Evolutionary conservation across 2,329 filamentous ascomycete genomes (phyloP).

Genomic region (Dactylellina sp.): DNA sequence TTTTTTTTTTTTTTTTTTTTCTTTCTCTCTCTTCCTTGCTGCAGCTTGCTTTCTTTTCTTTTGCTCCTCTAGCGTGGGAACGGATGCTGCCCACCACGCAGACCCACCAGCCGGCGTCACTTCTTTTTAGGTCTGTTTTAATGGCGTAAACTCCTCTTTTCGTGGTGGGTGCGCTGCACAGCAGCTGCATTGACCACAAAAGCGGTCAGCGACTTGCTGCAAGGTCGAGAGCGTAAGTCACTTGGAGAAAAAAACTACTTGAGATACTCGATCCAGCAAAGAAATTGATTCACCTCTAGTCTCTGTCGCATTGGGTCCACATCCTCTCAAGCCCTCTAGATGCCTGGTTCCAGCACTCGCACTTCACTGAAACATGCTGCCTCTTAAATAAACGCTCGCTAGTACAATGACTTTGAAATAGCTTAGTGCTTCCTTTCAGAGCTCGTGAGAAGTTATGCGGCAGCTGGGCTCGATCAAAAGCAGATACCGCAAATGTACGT

Average conservation of each 20-base stretch:
- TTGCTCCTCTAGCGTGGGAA: constrained; percentile 24
- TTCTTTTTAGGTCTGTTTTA: constrained; percentile 18
- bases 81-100: constrained; percentile 11
- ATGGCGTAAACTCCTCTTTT: constrained; percentile 28
- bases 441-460: constrained; percentile 29
- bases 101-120: neutral
- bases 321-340: constrained; percentile 9
- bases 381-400: constrained; percentile 23
- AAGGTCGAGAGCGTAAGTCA: constrained; percentile 36
- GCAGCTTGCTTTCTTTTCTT: constrained; percentile 9
- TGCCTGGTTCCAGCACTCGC: constrained; percentile 18
- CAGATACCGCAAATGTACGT: constrained; percentile 45
- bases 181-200: constrained; percentile 37
- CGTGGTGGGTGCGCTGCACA: constrained; percentile 41
- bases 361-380: constrained; percentile 33
- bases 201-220: constrained; percentile 15
- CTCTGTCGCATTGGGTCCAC: constrained; percentile 1
- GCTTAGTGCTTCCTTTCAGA: constrained; percentile 25
- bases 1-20: constrained; percentile 16
- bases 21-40: constrained; percentile 17
- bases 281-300: constrained; percentile 28
- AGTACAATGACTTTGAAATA: constrained; percentile 21
- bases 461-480: constrained; percentile 38
- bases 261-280: constrained; percentile 48
- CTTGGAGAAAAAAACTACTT: constrained; percentile 36